Evolutionary conservation across 331 rosid species (phyloP).

Genomic region (Malus hybrid): DNA sequence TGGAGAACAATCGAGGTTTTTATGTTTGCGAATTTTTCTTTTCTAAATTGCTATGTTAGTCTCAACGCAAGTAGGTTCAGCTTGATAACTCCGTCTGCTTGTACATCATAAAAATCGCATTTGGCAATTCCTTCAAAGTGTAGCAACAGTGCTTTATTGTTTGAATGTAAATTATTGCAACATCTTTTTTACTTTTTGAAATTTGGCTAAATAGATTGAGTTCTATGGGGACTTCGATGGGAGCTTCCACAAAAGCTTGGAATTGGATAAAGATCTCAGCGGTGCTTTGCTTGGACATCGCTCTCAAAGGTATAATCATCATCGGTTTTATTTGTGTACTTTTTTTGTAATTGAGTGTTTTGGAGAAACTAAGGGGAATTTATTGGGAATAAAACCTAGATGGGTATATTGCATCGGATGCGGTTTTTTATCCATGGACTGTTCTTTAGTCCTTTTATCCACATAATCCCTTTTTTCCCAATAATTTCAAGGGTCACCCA

Average conservation of each 20-base stretch:
- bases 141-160: not conserved
- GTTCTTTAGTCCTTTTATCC: not conserved
- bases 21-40: not conserved
- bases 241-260: slow-evolving; percentile 84
- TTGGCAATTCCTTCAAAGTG: not conserved
- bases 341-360: not conserved
- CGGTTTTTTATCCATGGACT: not conserved
- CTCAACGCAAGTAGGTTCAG: not conserved
- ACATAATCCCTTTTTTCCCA: not conserved
- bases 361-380: no score
- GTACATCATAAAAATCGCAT: not conserved
- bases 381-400: not conserved
- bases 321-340: not conserved
- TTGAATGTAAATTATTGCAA: not conserved
- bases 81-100: not conserved
- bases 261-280: slow-evolving; percentile 74
- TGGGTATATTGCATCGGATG: not conserved
- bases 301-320: slow-evolving; percentile 56
- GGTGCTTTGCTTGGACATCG: slow-evolving; percentile 88
- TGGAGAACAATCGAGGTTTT: not conserved
- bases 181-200: not conserved
- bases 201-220: slow-evolving; percentile 48
- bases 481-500: not conserved
- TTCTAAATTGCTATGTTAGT: not conserved
- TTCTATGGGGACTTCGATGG: slow-evolving; percentile 94